Conservation (phyloP, 2,329 filamentous ascomycete genomes). For the Neonectria neomacrospora region DNA sequence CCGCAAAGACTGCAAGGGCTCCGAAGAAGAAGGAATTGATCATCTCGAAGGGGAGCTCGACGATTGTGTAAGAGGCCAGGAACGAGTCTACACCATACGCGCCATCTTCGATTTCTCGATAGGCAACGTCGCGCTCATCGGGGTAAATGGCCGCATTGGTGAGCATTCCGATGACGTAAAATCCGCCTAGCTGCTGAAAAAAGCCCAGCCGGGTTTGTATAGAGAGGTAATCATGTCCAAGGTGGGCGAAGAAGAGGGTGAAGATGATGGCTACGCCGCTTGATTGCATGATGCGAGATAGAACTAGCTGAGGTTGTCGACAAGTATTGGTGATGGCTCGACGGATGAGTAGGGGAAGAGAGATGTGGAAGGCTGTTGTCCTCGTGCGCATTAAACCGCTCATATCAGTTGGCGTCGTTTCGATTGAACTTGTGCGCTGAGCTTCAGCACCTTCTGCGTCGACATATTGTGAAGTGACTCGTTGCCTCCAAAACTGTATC, state of each 20-base stretch:
- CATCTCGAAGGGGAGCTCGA: slow-evolving; percentile 78
- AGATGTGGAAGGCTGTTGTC: slow-evolving; percentile 52
- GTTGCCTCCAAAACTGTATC: slow-evolving; percentile 66
- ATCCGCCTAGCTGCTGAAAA: slow-evolving; percentile 74
- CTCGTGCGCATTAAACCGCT: background rate
- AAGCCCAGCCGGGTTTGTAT: slow-evolving; percentile 79
- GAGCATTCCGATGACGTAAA: slow-evolving; percentile 80
- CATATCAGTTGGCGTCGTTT: background rate
- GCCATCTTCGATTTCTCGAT: slow-evolving; percentile 77
- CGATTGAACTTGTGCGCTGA: background rate
- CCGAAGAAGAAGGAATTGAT: slow-evolving; percentile 72
- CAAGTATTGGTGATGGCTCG: slow-evolving; percentile 75
- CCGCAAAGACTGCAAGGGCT: slow-evolving; percentile 69
- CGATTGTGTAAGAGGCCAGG: slow-evolving; percentile 72
- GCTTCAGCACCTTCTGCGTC: background rate
- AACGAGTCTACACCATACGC: slow-evolving; percentile 77
- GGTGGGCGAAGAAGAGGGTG: slow-evolving; percentile 74
- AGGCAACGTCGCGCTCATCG: slow-evolving; percentile 77
- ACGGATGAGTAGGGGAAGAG: slow-evolving; percentile 69
- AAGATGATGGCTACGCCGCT: slow-evolving; percentile 70
- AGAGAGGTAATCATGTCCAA: slow-evolving; percentile 73
- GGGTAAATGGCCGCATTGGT: slow-evolving; percentile 81
- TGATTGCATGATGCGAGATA: slow-evolving; percentile 73
- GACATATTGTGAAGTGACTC: background rate
- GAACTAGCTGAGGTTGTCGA: slow-evolving; percentile 69